These are phyloP conservation scores for Grigorovia humatica DNA, from an alignment of 805 yeast species.

Conservation along the genomic window DNA sequence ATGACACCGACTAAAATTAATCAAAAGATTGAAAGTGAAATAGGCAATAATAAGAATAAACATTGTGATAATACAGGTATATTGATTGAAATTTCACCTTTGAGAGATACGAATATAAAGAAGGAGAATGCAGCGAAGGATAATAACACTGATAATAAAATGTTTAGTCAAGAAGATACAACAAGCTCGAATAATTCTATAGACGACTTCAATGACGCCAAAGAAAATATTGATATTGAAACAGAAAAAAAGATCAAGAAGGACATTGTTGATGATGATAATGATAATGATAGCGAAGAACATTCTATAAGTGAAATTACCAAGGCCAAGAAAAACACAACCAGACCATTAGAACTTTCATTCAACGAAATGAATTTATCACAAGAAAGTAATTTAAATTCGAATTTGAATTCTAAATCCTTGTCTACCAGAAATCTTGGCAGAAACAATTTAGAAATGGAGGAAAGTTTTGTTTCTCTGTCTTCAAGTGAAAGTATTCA, in stretches of 20 bases:
- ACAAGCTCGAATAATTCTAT: neutral
- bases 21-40: neutral
- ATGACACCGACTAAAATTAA: neutral
- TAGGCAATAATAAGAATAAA: neutral
- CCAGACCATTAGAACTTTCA: constrained; percentile 9
- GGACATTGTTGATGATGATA: neutral
- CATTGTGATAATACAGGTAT: neutral
- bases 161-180: neutral
- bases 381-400: constrained; percentile 5
- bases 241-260: neutral
- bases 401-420: neutral
- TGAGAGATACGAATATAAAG: neutral
- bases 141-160: neutral
- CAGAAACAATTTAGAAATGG: neutral
- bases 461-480: constrained; percentile 4
- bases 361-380: constrained; percentile 15
- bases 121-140: neutral
- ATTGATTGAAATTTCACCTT: constrained; percentile 1
- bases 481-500: constrained; percentile 24
- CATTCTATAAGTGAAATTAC: constrained; percentile 1
- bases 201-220: neutral
- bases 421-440: constrained; percentile 1
- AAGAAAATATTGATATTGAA: neutral
- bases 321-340: neutral
- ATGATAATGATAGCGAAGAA: neutral